A percentile compares a stretch with the other conserved stretches of the same genome.
phyloP scores from a whole-genome alignment of 2,329 filamentous ascomycete genomes.

The Colletotrichum orchidophilum region DNA sequence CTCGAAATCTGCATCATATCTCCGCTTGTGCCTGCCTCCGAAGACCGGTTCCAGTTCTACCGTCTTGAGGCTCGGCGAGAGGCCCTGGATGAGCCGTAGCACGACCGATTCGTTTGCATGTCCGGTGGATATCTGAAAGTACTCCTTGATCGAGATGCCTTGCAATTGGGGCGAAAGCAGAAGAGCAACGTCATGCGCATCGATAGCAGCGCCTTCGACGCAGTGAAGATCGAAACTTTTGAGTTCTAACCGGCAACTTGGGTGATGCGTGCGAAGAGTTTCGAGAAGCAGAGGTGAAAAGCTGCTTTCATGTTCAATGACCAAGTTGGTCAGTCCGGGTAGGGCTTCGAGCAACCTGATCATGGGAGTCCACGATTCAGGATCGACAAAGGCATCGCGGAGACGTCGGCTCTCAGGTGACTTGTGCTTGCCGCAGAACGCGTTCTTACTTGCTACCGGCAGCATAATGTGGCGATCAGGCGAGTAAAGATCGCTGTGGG shows the following conservation, averaged over 20 bases:
- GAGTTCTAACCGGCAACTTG: constrained; percentile 1
- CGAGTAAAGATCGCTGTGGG: constrained; percentile 5
- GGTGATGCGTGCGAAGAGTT: background rate
- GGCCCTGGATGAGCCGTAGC: background rate
- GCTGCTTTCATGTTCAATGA: constrained; percentile 5
- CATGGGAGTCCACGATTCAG: background rate
- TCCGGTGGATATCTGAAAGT: background rate
- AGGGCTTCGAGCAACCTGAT: background rate
- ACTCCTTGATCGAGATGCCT: constrained; percentile 6
- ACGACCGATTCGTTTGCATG: background rate
- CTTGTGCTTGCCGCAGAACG: background rate
- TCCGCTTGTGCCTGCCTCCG: background rate
- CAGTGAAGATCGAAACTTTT: background rate
- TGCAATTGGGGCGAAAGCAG: background rate
- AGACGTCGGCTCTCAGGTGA: background rate
- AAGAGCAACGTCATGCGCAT: background rate
- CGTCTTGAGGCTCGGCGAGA: background rate
- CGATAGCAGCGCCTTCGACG: background rate
- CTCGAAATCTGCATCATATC: background rate
- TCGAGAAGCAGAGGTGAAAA: constrained; percentile 1
- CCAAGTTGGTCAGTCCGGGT: background rate
- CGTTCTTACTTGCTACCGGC: background rate
- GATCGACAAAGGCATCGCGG: constrained; percentile 4
- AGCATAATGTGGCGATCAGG: background rate
- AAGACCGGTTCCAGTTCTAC: constrained; percentile 3